phyloP scores from a whole-genome alignment of 2,329 filamentous ascomycete species.

The Berkeleyomyces rouxiae region DNA sequence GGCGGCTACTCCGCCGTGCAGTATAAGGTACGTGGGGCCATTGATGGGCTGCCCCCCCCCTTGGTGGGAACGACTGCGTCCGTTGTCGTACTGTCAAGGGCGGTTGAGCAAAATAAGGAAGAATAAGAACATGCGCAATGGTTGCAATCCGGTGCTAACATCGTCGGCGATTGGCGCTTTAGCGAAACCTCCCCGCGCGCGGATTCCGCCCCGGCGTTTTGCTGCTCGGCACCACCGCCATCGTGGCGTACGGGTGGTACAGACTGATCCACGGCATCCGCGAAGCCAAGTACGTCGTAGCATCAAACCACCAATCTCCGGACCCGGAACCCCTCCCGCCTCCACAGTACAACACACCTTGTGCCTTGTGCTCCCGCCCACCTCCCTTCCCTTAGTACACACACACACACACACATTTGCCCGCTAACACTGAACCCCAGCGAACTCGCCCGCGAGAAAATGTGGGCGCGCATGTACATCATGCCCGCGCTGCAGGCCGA shows the following conservation, averaged over 20 bases:
- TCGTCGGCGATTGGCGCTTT: slow-evolving; percentile 7
- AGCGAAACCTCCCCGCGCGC: slow-evolving; percentile 83
- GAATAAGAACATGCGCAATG: neutral
- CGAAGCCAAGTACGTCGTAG: slow-evolving; percentile 65
- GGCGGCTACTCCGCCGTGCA: slow-evolving; percentile 95
- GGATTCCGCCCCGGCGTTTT: slow-evolving; percentile 76
- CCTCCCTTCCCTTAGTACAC: neutral
- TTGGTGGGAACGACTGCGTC: neutral
- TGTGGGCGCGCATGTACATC: slow-evolving; percentile 92
- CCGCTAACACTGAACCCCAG: slow-evolving; percentile 29
- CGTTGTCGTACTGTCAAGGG: neutral
- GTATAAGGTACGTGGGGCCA: slow-evolving; percentile 56
- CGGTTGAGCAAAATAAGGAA: neutral
- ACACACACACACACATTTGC: neutral
- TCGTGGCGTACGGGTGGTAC: slow-evolving; percentile 88
- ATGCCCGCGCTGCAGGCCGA: slow-evolving; percentile 90
- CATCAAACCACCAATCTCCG: neutral
- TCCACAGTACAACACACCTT: neutral
- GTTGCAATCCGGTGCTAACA: neutral
- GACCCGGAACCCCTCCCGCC: neutral
- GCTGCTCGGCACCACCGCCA: slow-evolving; percentile 54
- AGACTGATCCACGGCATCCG: slow-evolving; percentile 65
- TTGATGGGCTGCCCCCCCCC: too few relatives aligned
- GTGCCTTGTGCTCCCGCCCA: neutral
- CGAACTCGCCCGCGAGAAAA: slow-evolving; percentile 90